Evolutionary conservation across 768 basidiomycete species (phyloP).

Genomic region (Hebeloma cylindrosporum): DNA sequence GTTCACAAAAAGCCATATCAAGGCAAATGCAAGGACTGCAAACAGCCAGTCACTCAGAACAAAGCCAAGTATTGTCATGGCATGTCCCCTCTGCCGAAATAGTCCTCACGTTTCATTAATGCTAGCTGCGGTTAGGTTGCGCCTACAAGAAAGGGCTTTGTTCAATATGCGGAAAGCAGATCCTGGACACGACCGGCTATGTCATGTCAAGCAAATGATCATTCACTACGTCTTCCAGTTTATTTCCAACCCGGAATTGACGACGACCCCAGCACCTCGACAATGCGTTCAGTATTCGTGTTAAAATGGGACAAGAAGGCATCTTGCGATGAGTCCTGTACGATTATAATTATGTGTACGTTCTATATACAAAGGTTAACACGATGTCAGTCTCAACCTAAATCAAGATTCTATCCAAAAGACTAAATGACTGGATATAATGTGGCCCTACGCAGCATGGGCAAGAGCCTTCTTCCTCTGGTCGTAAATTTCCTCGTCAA

Average conservation of each 20-base stretch:
- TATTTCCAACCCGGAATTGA: neutral
- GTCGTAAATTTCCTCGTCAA: conserved; percentile 82
- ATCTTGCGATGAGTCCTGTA: conserved; percentile 10
- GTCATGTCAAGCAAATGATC: conserved; percentile 80
- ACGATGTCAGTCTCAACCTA: too few relatives aligned
- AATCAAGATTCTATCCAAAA: conserved; percentile 16
- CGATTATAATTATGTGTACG: conserved; percentile 23
- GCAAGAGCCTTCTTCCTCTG: conserved; percentile 41
- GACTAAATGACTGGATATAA: conserved; percentile 8
- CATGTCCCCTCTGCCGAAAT: conserved; percentile 33
- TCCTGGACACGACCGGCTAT: conserved; percentile 81
- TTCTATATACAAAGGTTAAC: conserved; percentile 18
- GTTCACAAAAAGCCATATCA: conserved; percentile 68
- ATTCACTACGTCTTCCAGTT: conserved; percentile 1
- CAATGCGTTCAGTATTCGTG: neutral
- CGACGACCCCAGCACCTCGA: neutral
- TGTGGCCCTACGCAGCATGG: conserved; percentile 13
- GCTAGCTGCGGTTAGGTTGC: conserved; percentile 52
- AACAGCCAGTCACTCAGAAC: conserved; percentile 81
- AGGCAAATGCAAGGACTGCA: conserved; percentile 86
- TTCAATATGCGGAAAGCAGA: conserved; percentile 84
- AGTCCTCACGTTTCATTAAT: too few relatives aligned
- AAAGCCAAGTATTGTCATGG: conserved; percentile 89
- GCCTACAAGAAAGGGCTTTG: conserved; percentile 87
- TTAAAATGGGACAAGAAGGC: conserved; percentile 1